Evolutionary conservation across 352 stramenopile species (phyloP).

Genomic region (Phytopythium litorale): DNA sequence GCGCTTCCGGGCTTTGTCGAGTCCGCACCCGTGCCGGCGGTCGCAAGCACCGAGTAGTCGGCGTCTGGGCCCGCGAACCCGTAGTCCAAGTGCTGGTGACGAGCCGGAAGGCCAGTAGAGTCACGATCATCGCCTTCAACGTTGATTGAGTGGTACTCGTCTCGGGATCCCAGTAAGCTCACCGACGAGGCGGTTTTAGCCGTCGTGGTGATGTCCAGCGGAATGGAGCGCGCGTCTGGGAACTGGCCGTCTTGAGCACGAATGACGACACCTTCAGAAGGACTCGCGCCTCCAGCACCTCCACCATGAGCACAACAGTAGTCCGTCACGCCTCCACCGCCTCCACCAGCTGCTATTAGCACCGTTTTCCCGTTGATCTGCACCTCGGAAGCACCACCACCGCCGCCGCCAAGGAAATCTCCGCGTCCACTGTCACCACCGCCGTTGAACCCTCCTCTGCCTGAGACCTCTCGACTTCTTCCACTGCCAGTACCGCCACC

Average conservation of each 20-base stretch:
- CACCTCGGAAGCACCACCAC: slow-evolving; percentile 58
- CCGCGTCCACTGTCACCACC: slow-evolving; percentile 55
- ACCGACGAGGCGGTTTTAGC: slow-evolving; percentile 1
- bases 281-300: slow-evolving; percentile 37
- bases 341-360: slow-evolving; percentile 66
- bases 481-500: slow-evolving; percentile 30
- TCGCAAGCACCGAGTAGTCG: slow-evolving; percentile 57
- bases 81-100: slow-evolving; percentile 51
- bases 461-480: slow-evolving; percentile 1
- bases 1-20: slow-evolving; percentile 19
- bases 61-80: slow-evolving; percentile 36
- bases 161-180: slow-evolving; percentile 10
- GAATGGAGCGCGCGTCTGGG: slow-evolving; percentile 31
- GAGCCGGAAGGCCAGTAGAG: slow-evolving; percentile 32
- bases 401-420: slow-evolving; percentile 53
- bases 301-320: slow-evolving; percentile 79
- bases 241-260: slow-evolving; percentile 30
- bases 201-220: slow-evolving; percentile 27
- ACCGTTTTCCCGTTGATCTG: slow-evolving; percentile 37
- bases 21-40: slow-evolving; percentile 35
- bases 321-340: slow-evolving; percentile 62
- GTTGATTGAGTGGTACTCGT: slow-evolving; percentile 63
- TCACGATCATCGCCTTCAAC: slow-evolving; percentile 45
- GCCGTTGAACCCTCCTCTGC: slow-evolving; percentile 61
- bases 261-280: slow-evolving; percentile 9